These are phyloP conservation scores for Trametes meyenii DNA, from an alignment of 768 basidiomycete species.

Conservation along the genomic window DNA sequence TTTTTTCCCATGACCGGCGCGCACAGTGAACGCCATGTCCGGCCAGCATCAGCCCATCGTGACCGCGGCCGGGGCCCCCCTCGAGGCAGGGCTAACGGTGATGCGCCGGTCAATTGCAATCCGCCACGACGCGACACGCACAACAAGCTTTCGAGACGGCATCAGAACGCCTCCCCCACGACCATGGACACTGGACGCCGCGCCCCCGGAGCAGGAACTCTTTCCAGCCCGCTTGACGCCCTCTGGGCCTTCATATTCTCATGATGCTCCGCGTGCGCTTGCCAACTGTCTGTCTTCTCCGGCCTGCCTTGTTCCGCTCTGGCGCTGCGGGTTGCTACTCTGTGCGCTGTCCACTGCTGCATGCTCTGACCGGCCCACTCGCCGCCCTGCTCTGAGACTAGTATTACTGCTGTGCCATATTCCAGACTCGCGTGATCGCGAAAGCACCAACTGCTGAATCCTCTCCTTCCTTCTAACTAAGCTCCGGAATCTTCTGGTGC, in stretches of 20 bases:
- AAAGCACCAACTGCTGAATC: neutral
- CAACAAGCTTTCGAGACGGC: neutral
- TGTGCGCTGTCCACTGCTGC: neutral
- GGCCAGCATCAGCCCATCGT: conserved; percentile 2
- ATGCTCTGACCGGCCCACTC: neutral
- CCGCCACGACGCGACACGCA: neutral
- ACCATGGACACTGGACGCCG: neutral
- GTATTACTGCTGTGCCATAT: neutral
- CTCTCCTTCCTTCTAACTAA: neutral
- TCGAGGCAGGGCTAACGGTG: neutral
- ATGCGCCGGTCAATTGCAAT: neutral
- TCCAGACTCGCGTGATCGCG: neutral
- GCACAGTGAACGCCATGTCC: neutral
- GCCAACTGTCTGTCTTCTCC: conserved; percentile 1
- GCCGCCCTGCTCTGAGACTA: neutral
- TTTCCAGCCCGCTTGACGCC: conserved; percentile 8
- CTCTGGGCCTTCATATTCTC: conserved; percentile 17
- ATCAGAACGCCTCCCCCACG: conserved; percentile 2
- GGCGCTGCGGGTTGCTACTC: neutral
- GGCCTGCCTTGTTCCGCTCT: neutral
- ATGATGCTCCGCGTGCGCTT: conserved; percentile 6
- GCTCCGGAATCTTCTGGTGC: neutral
- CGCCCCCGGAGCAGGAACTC: neutral
- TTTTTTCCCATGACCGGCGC: conserved; percentile 2
- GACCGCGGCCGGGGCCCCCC: neutral